Conservation (phyloP, 1,284 basidiomycete genomes). For the Heterobasidion irregulare region DNA sequence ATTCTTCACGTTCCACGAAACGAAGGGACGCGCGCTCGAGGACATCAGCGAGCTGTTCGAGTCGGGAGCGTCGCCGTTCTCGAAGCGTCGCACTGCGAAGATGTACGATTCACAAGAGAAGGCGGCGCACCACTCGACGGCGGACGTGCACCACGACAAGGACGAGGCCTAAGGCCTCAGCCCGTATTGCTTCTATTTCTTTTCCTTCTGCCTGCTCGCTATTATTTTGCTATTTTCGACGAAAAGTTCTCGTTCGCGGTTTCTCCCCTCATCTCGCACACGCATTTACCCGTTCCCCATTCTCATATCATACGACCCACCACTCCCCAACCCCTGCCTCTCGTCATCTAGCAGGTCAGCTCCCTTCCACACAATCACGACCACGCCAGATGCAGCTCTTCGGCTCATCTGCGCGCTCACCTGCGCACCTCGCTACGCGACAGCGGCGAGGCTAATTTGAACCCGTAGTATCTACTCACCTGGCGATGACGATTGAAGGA, state of each 20-base stretch:
- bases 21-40: constrained; percentile 10
- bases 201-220: neutral
- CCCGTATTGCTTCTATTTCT: neutral
- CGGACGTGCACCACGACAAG: neutral
- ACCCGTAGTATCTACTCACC: too few relatives aligned
- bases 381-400: neutral
- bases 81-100: neutral
- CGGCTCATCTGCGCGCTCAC: too few relatives aligned
- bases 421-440: too few relatives aligned
- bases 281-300: neutral
- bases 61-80: neutral
- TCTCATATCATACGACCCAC: neutral
- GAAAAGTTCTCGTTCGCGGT: neutral
- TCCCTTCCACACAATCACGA: neutral
- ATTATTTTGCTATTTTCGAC: too few relatives aligned
- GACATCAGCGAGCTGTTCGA: constrained; percentile 6
- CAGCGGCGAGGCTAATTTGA: too few relatives aligned
- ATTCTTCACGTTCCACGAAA: constrained; percentile 7
- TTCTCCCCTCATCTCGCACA: neutral
- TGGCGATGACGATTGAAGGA: too few relatives aligned
- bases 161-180: neutral
- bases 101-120: neutral
- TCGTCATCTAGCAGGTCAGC: neutral
- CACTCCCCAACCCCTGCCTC: neutral
- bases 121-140: neutral